Conservation (phyloP, 2,329 filamentous ascomycete genomes). For the Geosmithia putterillii region DNA sequence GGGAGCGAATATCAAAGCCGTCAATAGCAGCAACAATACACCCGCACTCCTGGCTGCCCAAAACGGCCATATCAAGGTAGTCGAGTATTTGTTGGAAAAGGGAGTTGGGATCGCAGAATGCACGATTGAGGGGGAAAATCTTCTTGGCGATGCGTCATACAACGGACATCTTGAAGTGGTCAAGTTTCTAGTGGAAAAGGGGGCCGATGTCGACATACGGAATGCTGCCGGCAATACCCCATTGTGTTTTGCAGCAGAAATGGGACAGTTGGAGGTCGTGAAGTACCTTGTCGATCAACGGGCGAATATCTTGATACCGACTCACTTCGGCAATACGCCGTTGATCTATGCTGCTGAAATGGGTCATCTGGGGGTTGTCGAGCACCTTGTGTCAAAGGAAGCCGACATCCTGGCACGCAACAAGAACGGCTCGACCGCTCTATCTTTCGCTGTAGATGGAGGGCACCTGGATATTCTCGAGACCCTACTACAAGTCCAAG, state of each 20-base stretch:
- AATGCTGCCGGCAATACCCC: neutral
- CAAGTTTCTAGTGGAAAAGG: neutral
- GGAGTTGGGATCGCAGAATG: too few species aligned
- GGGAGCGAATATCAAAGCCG: neutral
- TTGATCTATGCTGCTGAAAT: neutral
- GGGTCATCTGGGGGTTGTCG: neutral
- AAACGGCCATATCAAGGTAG: neutral
- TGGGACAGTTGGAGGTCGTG: neutral
- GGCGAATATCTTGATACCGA: neutral
- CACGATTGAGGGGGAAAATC: neutral
- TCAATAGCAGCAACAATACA: neutral
- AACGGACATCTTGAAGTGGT: neutral
- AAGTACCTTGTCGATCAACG: neutral
- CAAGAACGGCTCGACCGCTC: neutral
- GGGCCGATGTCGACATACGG: conserved; percentile 1
- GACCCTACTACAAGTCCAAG: too few species aligned
- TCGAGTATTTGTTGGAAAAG: too few species aligned
- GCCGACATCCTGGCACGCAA: neutral
- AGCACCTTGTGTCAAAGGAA: neutral
- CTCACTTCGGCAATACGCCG: neutral
- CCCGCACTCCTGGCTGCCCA: neutral
- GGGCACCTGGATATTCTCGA: too few species aligned
- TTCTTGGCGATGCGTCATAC: neutral
- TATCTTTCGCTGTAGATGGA: too few species aligned
- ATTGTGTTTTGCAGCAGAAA: neutral